These are phyloP conservation scores for Chrysoporthe puriensis DNA, from an alignment of 2,329 filamentous ascomycete genomes.

Conservation along the genomic window DNA sequence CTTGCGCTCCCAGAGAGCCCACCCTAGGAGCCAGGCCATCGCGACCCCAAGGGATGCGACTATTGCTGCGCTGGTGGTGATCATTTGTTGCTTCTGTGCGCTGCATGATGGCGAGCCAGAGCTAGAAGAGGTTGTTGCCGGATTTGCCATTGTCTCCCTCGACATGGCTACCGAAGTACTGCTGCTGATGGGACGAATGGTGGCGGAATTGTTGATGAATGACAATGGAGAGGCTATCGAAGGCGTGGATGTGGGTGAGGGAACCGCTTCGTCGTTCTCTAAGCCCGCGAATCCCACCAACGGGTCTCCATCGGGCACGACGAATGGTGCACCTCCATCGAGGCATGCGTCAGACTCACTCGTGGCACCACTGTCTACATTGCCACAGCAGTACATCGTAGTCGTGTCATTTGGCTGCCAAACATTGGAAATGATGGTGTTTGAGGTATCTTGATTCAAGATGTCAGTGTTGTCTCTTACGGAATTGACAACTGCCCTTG, in stretches of 20 bases:
- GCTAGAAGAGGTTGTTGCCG: not conserved
- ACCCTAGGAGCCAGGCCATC: not conserved
- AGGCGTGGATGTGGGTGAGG: not conserved
- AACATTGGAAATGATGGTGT: not conserved
- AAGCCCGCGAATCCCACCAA: conserved; percentile 15
- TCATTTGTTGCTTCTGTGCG: not conserved
- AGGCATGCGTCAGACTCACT: conserved; percentile 9
- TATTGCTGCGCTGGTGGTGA: not conserved
- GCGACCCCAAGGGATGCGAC: not conserved
- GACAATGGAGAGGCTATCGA: not conserved
- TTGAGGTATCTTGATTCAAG: not conserved
- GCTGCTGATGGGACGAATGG: not conserved
- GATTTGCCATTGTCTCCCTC: not conserved
- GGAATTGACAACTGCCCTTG: not conserved
- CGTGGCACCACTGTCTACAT: conserved; percentile 3
- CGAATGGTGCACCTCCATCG: conserved; percentile 4
- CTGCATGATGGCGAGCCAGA: not conserved
- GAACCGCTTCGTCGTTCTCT: not conserved
- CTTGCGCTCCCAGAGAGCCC: conserved; percentile 20
- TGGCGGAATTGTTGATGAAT: not conserved
- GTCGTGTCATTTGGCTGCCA: conserved; percentile 4
- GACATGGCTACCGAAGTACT: not conserved
- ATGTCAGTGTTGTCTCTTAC: not conserved
- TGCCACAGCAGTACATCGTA: conserved; percentile 16
- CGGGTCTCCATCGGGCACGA: not conserved